Base-by-base conservation (phyloP, 805 yeast species). In the Schizosaccharomyces osmophilus region DNA sequence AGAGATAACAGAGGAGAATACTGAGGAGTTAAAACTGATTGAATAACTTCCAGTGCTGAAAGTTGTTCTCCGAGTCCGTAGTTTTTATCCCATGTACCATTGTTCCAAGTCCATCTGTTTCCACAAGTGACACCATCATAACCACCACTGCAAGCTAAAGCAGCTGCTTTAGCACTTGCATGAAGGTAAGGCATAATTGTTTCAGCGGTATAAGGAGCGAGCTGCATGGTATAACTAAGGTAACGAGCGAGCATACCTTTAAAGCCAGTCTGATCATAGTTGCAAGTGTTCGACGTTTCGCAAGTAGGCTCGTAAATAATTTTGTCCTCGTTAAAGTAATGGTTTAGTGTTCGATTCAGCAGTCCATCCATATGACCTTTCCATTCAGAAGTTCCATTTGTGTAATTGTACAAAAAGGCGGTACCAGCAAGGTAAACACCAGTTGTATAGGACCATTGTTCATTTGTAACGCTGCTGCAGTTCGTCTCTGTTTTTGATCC, bases 11-110 rank as follows among this genome's bases (percentile, higher is more conserved):
- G 13, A n/a, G 39, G 5, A 24, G 60, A 11, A 15, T 19, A n/a
- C 8, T 42, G 41, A 11, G 22, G 31, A n/a, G 31, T 22, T 19
- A 77, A 69, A 19, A 74, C 70, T 67, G 74, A 74, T 62, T 78
- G 79, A 43, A 84, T 75, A 1, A 77, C 76, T 65, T 86, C 95
- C 61, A 85, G 72, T 0, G 94, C 94, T 43, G 80, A 73, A 77
- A 85, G 82, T 71, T 87, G 95, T 71, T 87, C 94, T 60, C 95
- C 95, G 48, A 87, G 76, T 0, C 95, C 95, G 66, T 79, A 85
- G 62, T 67, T 68, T 0, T 78, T 80, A 70, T 86, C 95, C 80
- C 84, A 84, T 4, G 78, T 74, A 45, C 72, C 72, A 17, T 66
- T 63, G 22, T 57, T 36, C 60, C 60, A 57, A 15, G 77, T 69